Conservation (phyloP, 1,139 yeast genomes). For the Candida sojae region DNA sequence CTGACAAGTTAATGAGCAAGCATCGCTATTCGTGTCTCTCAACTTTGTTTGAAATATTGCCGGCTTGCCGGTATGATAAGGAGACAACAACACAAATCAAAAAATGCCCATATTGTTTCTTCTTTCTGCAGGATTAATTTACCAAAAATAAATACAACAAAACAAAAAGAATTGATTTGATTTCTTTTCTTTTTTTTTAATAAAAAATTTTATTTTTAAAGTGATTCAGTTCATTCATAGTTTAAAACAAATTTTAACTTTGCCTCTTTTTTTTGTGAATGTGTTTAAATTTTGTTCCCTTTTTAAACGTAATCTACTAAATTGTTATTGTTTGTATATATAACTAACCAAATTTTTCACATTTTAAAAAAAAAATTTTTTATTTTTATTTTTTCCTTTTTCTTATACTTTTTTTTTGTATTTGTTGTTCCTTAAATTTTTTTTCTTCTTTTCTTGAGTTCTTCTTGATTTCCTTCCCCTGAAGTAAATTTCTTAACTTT, state of each 20-base stretch:
- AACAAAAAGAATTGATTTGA: background rate
- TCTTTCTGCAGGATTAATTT: background rate
- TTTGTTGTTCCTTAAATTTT: background rate
- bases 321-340: background rate
- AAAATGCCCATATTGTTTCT: background rate
- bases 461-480: background rate
- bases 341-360: background rate
- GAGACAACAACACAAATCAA: background rate
- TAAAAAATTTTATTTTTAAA: background rate
- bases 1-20: too few relatives aligned
- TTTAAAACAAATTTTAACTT: background rate
- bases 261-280: background rate
- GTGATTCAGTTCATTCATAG: background rate
- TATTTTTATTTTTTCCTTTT: background rate
- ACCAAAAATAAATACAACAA: background rate
- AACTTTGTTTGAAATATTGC: background rate
- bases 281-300: too few relatives aligned
- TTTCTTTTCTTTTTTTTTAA: background rate
- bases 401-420: background rate
- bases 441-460: conserved; percentile 1
- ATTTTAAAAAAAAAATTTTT: background rate
- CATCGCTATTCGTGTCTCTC: background rate
- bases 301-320: too few relatives aligned
- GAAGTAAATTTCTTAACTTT: background rate
- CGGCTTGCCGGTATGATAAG: background rate